Conservation (phyloP, 352 stramenopile genomes). For the Pseudoperonospora humuli region DNA sequence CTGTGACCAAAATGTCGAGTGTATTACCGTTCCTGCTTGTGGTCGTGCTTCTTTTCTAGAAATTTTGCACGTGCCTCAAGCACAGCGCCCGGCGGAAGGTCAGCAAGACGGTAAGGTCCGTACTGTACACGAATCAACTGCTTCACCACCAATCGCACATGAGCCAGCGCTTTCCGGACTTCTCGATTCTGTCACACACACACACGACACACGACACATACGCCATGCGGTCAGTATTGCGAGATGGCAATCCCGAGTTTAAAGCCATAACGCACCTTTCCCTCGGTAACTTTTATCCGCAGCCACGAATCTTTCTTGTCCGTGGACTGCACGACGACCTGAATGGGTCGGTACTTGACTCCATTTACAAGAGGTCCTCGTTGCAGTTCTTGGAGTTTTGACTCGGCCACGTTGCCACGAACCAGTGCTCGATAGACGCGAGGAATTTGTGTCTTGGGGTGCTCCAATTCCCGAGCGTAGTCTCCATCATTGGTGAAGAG, state of each 20-base stretch:
- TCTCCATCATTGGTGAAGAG: slow-evolving; percentile 90
- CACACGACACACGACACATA: neutral
- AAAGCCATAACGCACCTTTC: slow-evolving; percentile 44
- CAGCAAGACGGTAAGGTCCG: slow-evolving; percentile 80
- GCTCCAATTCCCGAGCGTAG: slow-evolving; percentile 83
- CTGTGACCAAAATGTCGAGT: neutral
- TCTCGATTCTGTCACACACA: slow-evolving; percentile 71
- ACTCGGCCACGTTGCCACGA: slow-evolving; percentile 66
- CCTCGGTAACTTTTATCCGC: slow-evolving; percentile 77
- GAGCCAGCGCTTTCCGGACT: slow-evolving; percentile 80
- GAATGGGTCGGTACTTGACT: slow-evolving; percentile 71
- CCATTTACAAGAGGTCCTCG: slow-evolving; percentile 77
- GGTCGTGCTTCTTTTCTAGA: slow-evolving; percentile 24
- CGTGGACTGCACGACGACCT: slow-evolving; percentile 61
- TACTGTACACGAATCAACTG: slow-evolving; percentile 85
- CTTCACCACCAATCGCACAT: slow-evolving; percentile 84
- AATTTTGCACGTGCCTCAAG: slow-evolving; percentile 66
- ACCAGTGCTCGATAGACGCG: slow-evolving; percentile 84
- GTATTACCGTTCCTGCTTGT: slow-evolving; percentile 12
- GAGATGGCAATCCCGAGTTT: neutral
- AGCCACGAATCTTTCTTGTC: slow-evolving; percentile 89
- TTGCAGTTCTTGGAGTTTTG: slow-evolving; percentile 72
- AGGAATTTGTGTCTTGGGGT: slow-evolving; percentile 66
- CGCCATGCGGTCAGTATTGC: neutral
- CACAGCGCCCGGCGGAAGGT: slow-evolving; percentile 66